Conservation (phyloP, 1,284 basidiomycete genomes). For the Phellinidium pouzarii region DNA sequence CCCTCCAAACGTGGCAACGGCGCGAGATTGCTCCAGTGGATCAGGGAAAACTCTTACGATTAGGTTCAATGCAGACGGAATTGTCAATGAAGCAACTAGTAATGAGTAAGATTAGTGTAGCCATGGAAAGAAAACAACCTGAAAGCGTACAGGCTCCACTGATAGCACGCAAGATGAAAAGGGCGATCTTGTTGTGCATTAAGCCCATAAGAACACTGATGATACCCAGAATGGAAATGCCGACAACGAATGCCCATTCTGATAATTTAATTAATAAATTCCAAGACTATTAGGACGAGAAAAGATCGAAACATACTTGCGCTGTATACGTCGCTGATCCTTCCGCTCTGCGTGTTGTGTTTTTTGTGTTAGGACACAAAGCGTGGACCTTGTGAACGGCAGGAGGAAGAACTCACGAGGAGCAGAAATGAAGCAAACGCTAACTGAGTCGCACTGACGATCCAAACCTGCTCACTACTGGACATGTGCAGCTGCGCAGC, state of each 20-base stretch:
- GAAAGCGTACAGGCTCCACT: constrained; percentile 32
- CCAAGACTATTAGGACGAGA: constrained; percentile 14
- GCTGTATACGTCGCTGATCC: constrained; percentile 31
- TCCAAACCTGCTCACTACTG: constrained; percentile 28
- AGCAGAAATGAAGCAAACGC: constrained; percentile 38
- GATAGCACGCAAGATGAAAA: constrained; percentile 38
- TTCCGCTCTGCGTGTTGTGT: constrained; percentile 26
- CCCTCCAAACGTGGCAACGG: constrained; percentile 39
- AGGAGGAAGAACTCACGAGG: constrained; percentile 26
- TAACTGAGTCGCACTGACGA: constrained; percentile 35
- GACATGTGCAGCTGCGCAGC: constrained; percentile 23
- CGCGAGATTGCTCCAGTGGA: constrained; percentile 37
- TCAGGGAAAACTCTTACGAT: constrained; percentile 41
- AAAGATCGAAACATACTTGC: constrained; percentile 25
- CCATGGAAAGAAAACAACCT: not conserved
- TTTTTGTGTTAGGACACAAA: not conserved
- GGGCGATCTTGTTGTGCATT: constrained; percentile 32
- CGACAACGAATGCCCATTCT: constrained; percentile 28
- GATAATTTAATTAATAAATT: not conserved
- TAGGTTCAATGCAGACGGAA: constrained; percentile 32
- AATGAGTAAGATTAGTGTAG: not conserved
- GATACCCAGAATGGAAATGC: constrained; percentile 32
- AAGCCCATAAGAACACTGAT: constrained; percentile 38
- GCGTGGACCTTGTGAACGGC: constrained; percentile 8
- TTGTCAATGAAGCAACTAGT: constrained; percentile 7